A percentile compares a stretch with the other conserved stretches of the same genome.
These are phyloP conservation scores for Cladophialophora psammophila DNA, from an alignment of 2,329 filamentous ascomycete genomes.

Conservation along the genomic window DNA sequence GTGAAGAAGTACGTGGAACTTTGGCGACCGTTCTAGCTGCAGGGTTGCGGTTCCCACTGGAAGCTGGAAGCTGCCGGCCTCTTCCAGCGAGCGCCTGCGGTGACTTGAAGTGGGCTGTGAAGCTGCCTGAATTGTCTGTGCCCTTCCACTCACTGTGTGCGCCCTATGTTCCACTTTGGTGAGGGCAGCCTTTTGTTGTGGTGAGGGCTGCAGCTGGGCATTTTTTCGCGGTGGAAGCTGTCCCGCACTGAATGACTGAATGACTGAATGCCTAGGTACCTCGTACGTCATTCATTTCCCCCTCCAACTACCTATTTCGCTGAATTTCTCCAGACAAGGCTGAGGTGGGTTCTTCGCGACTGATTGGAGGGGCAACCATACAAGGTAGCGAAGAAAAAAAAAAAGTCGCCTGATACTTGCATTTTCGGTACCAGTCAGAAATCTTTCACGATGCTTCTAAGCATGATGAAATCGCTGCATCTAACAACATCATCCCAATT, in stretches of 20 bases:
- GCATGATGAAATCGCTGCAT: constrained; percentile 4
- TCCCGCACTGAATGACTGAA: constrained; percentile 6
- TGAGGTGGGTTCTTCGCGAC: constrained; percentile 2
- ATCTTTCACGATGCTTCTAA: constrained; percentile 8
- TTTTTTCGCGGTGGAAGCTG: constrained; percentile 5
- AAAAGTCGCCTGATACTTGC: constrained; percentile 1
- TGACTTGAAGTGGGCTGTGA: constrained; percentile 8
- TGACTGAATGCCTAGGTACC: neutral
- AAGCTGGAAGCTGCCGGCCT: constrained; percentile 19
- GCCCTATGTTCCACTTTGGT: neutral
- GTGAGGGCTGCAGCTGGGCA: constrained; percentile 9
- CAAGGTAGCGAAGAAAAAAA: neutral
- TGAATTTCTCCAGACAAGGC: constrained; percentile 5
- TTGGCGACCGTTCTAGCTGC: constrained; percentile 13
- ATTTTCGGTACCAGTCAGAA: neutral
- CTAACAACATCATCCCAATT: neutral
- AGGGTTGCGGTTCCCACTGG: constrained; percentile 16
- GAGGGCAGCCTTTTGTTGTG: neutral
- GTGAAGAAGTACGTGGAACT: constrained; percentile 18
- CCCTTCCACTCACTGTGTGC: neutral
- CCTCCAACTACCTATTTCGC: neutral
- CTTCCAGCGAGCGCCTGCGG: constrained; percentile 3
- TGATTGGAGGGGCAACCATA: constrained; percentile 2
- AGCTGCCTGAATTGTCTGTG: constrained; percentile 6
- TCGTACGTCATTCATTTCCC: neutral